Evolutionary conservation across 768 basidiomycete species (phyloP), one percentile per base, ranked within the genome.

Genomic region (Naganishia onofrii): DNA sequence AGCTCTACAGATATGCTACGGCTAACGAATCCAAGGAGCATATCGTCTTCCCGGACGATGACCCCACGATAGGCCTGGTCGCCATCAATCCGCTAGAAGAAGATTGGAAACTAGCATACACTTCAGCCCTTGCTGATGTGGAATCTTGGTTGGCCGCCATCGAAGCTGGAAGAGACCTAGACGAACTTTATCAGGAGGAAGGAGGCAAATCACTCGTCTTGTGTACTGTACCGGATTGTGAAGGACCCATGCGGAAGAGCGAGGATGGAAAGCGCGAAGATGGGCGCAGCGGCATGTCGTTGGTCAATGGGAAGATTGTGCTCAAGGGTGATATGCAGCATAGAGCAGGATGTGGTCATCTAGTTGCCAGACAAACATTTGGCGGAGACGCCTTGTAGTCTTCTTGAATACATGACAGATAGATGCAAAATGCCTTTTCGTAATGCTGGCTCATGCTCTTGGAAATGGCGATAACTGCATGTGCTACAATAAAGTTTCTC

Each of bases 141-240:
- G 74, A 76, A 38, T 32, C 64, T n/a, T 46, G 31, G 52, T 31
- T 5, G 58, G 71, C 68, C 4, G 60, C 65, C 17, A 66, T 54
- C 21, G 36, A 54, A 8, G 48, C 65, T 1, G 65, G 65, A 6
- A 7, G 48, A 28, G 42, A 52, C 48, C 48, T 52, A 26, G 65
- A 66, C 48, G 65, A 66, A 29, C 65, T 52, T 9, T 66, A 66
- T 26, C 65, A 48, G 3, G 38, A 26, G 23, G 60, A 53, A 34
- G 32, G 29, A 21, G 48, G 21, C 4, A 29, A 19, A 21, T 56
- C 74, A 12, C 76, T 76, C 54, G 70, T 77, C 19, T 55, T 79
- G 4, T 78, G 78, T 69, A 74, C 74, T 9, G 76, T 80, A 2
- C 79, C 78, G 21, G 79, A 79, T 66, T 79, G 77, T 48, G 79